A percentile compares a stretch with the other conserved stretches of the same genome.
phyloP scores from a whole-genome alignment of 345 rosid species.

The Acer negundo region DNA sequence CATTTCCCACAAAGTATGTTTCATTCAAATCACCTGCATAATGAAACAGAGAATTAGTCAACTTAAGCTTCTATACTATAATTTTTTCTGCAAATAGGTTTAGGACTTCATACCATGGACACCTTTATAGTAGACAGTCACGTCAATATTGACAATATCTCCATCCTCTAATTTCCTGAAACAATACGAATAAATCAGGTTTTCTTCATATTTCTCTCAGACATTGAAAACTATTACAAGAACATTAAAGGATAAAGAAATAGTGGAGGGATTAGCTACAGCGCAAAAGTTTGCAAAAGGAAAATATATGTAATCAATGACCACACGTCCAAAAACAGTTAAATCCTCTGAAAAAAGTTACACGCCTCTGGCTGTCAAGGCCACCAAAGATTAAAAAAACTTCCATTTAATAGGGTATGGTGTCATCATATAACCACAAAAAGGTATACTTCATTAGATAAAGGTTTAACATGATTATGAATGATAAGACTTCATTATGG shows the following conservation, averaged over 20 bases:
- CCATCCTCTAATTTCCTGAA: constrained; percentile 91
- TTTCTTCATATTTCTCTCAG: not conserved
- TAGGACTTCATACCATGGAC: constrained; percentile 71
- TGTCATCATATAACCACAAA: not conserved
- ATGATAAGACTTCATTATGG: not conserved
- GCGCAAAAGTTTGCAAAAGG: not conserved
- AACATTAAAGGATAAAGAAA: not conserved
- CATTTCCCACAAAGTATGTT: constrained; percentile 94
- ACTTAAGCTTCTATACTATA: not conserved
- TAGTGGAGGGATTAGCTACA: no score
- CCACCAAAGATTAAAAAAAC: not conserved
- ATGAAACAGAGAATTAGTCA: constrained; percentile 14
- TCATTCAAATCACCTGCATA: constrained; percentile 90
- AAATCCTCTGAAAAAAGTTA: not conserved
- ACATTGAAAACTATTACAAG: not conserved
- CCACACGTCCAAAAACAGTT: not conserved
- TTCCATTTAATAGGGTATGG: not conserved
- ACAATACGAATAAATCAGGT: constrained; percentile 23
- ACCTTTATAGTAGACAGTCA: constrained; percentile 86
- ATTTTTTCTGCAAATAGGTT: not conserved
- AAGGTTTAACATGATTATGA: no score
- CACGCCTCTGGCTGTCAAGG: not conserved
- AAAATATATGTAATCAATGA: not conserved
- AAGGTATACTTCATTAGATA: not conserved
- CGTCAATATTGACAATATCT: constrained; percentile 89